These are phyloP conservation scores for Taphrina confusa DNA, from an alignment of 1,139 yeast genomes.

Conservation along the genomic window DNA sequence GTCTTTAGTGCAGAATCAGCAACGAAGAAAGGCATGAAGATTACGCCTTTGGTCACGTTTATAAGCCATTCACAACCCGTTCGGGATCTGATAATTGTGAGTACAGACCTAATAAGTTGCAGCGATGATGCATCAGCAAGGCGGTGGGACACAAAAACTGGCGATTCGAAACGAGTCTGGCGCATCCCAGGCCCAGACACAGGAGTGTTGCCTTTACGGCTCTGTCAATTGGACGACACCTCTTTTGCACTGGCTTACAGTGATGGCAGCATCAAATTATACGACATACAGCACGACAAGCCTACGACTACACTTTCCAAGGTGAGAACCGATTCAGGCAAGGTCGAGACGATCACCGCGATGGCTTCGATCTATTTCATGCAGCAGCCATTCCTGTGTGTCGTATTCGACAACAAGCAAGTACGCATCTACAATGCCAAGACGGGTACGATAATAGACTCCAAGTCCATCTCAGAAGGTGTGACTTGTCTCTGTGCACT, in stretches of 20 bases:
- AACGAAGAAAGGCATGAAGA: background rate
- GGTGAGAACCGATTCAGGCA: background rate
- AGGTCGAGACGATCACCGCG: background rate
- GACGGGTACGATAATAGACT: background rate
- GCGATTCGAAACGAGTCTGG: background rate
- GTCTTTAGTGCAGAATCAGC: background rate
- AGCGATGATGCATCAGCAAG: conserved; percentile 8
- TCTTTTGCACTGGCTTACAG: conserved; percentile 8
- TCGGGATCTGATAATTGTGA: background rate
- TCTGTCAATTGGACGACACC: background rate
- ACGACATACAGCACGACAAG: background rate
- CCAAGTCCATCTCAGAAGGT: background rate
- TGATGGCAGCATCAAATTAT: background rate
- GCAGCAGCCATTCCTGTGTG: background rate
- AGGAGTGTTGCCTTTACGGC: background rate
- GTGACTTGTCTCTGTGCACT: background rate
- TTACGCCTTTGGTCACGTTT: background rate
- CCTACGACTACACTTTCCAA: background rate
- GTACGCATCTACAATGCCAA: background rate
- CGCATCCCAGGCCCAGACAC: background rate
- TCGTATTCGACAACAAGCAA: background rate
- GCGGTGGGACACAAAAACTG: background rate
- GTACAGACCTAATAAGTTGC: background rate
- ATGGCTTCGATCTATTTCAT: background rate
- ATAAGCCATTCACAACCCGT: conserved; percentile 4